These are phyloP conservation scores for Colletotrichum ledebouriae DNA, from an alignment of 2,329 filamentous ascomycete species.

Conservation along the genomic window DNA sequence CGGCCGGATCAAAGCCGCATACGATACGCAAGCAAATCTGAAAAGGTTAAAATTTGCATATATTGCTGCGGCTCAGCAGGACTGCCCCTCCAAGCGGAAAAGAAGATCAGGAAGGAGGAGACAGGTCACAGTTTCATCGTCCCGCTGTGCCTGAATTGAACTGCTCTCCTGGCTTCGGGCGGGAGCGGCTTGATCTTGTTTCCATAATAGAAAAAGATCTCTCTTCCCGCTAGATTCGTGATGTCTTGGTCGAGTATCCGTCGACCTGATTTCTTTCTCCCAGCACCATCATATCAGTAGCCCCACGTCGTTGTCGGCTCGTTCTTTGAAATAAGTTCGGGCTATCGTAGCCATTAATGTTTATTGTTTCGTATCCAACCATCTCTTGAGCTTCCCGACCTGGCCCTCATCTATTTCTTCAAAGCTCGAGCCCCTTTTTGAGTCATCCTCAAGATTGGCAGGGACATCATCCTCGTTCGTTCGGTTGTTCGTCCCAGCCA, in stretches of 20 bases:
- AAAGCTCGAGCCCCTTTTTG: slow-evolving; percentile 31
- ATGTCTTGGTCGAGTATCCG: slow-evolving; percentile 27
- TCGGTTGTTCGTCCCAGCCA: slow-evolving; percentile 8
- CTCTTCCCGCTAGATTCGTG: slow-evolving; percentile 15
- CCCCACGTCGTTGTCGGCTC: neutral
- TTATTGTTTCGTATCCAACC: slow-evolving; percentile 15
- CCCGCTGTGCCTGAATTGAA: slow-evolving; percentile 23
- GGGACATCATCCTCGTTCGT: neutral
- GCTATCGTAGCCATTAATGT: slow-evolving; percentile 13
- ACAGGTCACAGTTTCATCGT: slow-evolving; percentile 38
- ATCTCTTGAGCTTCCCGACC: neutral
- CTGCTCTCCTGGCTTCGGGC: neutral
- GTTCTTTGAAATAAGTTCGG: neutral
- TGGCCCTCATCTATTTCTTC: neutral
- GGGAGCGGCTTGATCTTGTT: neutral
- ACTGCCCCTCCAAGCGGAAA: neutral
- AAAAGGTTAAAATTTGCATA: slow-evolving; percentile 21
- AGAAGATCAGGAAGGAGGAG: neutral
- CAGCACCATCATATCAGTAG: slow-evolving; percentile 7
- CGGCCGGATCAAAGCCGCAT: slow-evolving; percentile 19
- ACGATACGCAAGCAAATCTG: slow-evolving; percentile 11
- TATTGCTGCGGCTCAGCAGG: slow-evolving; percentile 9
- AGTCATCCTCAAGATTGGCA: slow-evolving; percentile 11
- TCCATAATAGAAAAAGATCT: slow-evolving; percentile 29
- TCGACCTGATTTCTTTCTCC: slow-evolving; percentile 9